Evolutionary conservation across 768 basidiomycete species (phyloP).

Genomic region (Boletus coccyginus): DNA sequence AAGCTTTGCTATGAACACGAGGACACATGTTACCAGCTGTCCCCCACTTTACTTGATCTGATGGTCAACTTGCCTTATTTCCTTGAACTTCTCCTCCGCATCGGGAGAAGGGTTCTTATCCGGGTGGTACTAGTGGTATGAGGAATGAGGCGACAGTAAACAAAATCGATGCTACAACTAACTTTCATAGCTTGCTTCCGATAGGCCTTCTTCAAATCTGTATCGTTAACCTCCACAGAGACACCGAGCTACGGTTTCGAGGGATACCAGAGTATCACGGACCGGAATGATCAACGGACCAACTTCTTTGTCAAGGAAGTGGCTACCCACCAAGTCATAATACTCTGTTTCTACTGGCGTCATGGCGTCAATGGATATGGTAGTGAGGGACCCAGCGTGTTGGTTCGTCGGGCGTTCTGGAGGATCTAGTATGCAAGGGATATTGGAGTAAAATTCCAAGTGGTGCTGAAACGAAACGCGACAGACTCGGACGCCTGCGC

Average conservation of each 20-base stretch:
- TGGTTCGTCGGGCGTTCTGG: background rate
- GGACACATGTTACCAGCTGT: constrained; percentile 16
- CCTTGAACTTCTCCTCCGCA: constrained; percentile 95
- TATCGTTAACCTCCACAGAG: constrained; percentile 68
- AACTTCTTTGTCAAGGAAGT: background rate
- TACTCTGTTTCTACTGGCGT: constrained; percentile 90
- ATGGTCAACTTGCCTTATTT: constrained; percentile 66
- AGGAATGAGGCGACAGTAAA: background rate
- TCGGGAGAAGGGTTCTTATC: constrained; percentile 94
- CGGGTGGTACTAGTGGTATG: constrained; percentile 73
- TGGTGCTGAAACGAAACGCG: constrained; percentile 7
- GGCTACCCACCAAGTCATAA: constrained; percentile 70
- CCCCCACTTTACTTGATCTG: constrained; percentile 9
- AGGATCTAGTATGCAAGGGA: constrained; percentile 4
- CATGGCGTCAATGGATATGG: constrained; percentile 40
- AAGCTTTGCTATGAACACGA: constrained; percentile 72
- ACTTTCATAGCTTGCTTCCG: constrained; percentile 93
- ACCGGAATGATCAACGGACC: background rate
- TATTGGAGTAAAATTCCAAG: background rate
- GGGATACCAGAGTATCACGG: background rate
- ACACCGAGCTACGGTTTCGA: constrained; percentile 58
- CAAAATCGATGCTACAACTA: constrained; percentile 17
- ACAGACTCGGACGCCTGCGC: background rate
- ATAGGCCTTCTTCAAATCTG: constrained; percentile 91
- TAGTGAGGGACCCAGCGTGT: background rate